These are phyloP conservation scores for Lasiosphaeris hirsuta DNA, from an alignment of 495 filamentous ascomycete genomes.

Conservation along the genomic window DNA sequence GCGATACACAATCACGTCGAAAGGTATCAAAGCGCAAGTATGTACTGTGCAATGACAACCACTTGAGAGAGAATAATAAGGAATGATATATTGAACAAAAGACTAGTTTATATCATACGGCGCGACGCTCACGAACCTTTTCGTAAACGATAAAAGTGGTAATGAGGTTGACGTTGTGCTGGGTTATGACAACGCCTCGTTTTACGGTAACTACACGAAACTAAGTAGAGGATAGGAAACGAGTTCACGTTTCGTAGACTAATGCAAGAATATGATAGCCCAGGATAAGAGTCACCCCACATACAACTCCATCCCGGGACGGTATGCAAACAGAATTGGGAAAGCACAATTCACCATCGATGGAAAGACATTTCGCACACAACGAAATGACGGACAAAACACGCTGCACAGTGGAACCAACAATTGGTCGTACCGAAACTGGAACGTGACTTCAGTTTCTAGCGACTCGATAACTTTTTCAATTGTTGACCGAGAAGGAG, in stretches of 20 bases:
- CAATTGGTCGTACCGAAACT: constrained; percentile 49
- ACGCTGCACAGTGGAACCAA: constrained; percentile 53
- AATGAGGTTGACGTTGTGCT: constrained; percentile 51
- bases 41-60: constrained; percentile 6
- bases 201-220: constrained; percentile 36
- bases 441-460: constrained; percentile 49
- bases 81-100: constrained; percentile 8
- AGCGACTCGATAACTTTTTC: constrained; percentile 70
- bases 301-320: constrained; percentile 43
- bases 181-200: constrained; percentile 48
- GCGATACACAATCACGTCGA: constrained; percentile 47
- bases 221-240: too few relatives aligned
- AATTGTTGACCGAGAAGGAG: constrained; percentile 57
- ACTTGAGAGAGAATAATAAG: not conserved
- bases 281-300: constrained; percentile 38
- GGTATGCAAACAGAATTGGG: constrained; percentile 50
- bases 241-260: constrained; percentile 17
- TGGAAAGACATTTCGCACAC: constrained; percentile 41
- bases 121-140: constrained; percentile 55
- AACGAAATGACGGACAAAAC: constrained; percentile 49
- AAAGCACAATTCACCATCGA: constrained; percentile 46
- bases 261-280: constrained; percentile 19
- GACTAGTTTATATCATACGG: constrained; percentile 54
- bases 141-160: constrained; percentile 55
- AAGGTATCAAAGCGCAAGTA: constrained; percentile 52